Evolutionary conservation across 2,329 filamentous ascomycete species (phyloP), one percentile per base, ranked within the genome.

Genomic region (Emergomyces africanus): DNA sequence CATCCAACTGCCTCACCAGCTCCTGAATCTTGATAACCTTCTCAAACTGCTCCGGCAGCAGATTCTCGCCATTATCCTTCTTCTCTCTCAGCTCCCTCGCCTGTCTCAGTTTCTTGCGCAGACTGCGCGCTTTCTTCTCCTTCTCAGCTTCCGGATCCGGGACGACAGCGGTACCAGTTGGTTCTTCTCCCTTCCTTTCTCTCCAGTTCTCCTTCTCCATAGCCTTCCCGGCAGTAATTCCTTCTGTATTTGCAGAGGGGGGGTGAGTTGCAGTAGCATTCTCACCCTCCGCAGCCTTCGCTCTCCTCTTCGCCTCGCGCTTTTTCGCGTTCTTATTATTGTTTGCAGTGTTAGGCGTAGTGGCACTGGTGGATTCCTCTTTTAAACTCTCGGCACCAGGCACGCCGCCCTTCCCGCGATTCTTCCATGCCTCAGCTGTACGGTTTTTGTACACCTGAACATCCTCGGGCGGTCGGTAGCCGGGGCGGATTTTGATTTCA

Each of bases 11-110:
- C 14, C 90, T 83, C 60, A 96, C 85, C 56, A 99, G 81, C 76
- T 99, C 94, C 63, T 89, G 90, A 71, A 99, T 96, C 74, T 94
- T 95, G 72, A 96, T 95, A 59, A 99, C 89, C 77, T 99, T 99
- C 66, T 92, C 90, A 64, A 97, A 87, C 76, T 99, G 94, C 76
- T 99, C 94, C 0, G 91, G 92, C 30, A 97, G 79, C 61, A 99
- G 75, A 4, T 83, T 80, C 70, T 89, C 87, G 23, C 94, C 94
- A 59, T 84, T 85, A 28, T 95, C 89, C 73, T 95, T 95, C 80
- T 96, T 96, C 67, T 85, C 86, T 70, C 90, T 87, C 58, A 99
- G 79, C 1, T 97, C 94, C 66, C 85, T 87, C 3, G 94, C 92
- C 72, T 99, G 94, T 68, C 92, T 88, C 61, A 99, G 78, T 75